phyloP scores from a whole-genome alignment of 495 filamentous ascomycete genomes.

The Schizothecium vesticola region DNA sequence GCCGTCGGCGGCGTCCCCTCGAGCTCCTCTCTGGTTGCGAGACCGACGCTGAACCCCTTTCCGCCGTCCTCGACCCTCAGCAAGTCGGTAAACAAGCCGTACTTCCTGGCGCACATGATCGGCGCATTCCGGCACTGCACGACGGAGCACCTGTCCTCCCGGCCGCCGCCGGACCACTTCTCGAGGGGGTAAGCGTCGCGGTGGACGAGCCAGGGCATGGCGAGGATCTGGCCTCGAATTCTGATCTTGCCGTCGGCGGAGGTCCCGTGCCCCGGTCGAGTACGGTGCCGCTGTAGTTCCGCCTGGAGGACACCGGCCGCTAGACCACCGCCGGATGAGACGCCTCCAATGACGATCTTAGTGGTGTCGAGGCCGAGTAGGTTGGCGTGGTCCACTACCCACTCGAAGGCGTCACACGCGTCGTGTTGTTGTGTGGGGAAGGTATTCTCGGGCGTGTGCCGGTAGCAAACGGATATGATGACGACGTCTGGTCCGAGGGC shows the following conservation, averaged over 20 bases:
- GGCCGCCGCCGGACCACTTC: slow-evolving; percentile 16
- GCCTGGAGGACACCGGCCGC: slow-evolving; percentile 39
- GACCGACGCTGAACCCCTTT: slow-evolving; percentile 36
- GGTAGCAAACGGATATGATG: slow-evolving; percentile 45
- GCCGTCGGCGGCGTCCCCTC: slow-evolving; percentile 37
- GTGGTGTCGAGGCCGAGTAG: slow-evolving; percentile 32
- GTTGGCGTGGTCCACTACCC: slow-evolving; percentile 35
- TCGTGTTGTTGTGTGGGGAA: slow-evolving; percentile 45
- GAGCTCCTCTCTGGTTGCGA: slow-evolving; percentile 37
- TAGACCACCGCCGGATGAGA: slow-evolving; percentile 43
- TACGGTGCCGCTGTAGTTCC: slow-evolving; percentile 12
- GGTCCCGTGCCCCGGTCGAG: neutral
- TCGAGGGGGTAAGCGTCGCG: slow-evolving; percentile 33
- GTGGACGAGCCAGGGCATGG: slow-evolving; percentile 38
- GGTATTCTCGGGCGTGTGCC: slow-evolving; percentile 41
- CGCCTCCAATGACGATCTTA: slow-evolving; percentile 41
- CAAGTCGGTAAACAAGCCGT: slow-evolving; percentile 32
- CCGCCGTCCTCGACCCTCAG: slow-evolving; percentile 29
- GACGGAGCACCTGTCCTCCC: slow-evolving; percentile 34
- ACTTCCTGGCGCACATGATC: slow-evolving; percentile 27
- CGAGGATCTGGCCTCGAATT: slow-evolving; percentile 40
- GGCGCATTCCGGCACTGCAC: slow-evolving; percentile 39
- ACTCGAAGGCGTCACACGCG: slow-evolving; percentile 43
- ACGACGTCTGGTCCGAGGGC: slow-evolving; percentile 17
- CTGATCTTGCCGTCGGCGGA: slow-evolving; percentile 18